These are phyloP conservation scores for Gastrodia elata DNA, from an alignment of 106 monocot genomes.

Conservation along the genomic window DNA sequence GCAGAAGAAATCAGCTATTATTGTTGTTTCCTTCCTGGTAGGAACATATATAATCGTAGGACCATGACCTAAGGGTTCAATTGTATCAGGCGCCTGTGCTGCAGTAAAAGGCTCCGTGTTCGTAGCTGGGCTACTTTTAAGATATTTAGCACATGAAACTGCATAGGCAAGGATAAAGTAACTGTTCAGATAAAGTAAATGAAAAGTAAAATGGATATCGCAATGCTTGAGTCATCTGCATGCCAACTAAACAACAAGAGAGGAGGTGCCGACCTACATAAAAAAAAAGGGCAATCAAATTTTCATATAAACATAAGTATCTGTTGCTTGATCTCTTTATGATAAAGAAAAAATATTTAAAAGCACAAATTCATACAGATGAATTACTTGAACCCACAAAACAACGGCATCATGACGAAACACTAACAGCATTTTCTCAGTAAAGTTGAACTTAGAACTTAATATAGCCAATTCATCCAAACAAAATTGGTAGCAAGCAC, in stretches of 20 bases:
- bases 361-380: neutral
- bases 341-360: neutral
- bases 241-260: neutral
- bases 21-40: slow-evolving; percentile 75
- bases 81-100: slow-evolving; percentile 18
- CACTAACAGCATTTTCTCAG: no score
- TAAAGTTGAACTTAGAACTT: no score
- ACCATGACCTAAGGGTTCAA: slow-evolving; percentile 35
- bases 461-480: neutral
- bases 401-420: no score
- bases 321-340: neutral
- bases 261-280: neutral
- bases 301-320: neutral
- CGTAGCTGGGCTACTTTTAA: slow-evolving; percentile 15
- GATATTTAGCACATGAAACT: slow-evolving; percentile 72
- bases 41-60: slow-evolving; percentile 95
- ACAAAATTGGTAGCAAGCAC: neutral
- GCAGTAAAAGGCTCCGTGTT: slow-evolving; percentile 9
- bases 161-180: slow-evolving; percentile 11
- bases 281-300: neutral
- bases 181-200: neutral
- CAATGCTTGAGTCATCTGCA: neutral
- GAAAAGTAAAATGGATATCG: neutral
- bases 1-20: slow-evolving; percentile 53
- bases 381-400: neutral